Evolutionary conservation across 1,139 yeast species (phyloP), one percentile per base, ranked within the genome.

Genomic region (Yamadazyma taylorii): DNA sequence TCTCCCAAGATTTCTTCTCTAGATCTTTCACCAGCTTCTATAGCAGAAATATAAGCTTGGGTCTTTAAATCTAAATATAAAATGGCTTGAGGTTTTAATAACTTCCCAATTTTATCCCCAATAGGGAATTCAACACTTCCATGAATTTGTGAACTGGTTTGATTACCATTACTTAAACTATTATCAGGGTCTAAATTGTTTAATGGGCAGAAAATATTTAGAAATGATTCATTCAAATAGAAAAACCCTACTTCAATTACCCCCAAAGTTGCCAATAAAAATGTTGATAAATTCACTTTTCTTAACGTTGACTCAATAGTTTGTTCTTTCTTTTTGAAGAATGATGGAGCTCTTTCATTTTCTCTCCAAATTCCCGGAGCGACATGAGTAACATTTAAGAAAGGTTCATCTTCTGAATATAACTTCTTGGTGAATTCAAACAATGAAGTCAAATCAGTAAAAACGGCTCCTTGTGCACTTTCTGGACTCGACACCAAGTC

Each of bases 41-140:
- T 63, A 0, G 95, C 96, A 0, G 96, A 83, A 17, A 92, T 89
- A 53, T 81, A 92, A 0, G 96, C 96, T 60, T 92, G 98, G 0
- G 98, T 92, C 56, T 92, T 92, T 54, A 92, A 70, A 51, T 92
- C 97, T 36, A 92, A 69, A 51, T 75, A 88, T 38, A 92, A 62
- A 2, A 78, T 80, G 0, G 95, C 89, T 49, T 86, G 95, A 5
- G 85, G 79, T 56, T 89, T 89, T 42, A 87, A 66, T 32, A 92
- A 66, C 48, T 86, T 82, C 1, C 78, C 78, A 12, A 70, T 69
- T 30, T 52, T 55, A 27, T 66, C 72, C 3, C 75, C 75, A 24
- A 72, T 59, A 2, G 62, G 52, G 41, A 66, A 49, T 51, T 56
- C 55, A 45, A 68, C 58, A 10, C 66, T 68, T 39, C 71, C 61